Evolutionary conservation across 441 rosid genomes (phyloP).

Genomic region (Gossypium trilobum): DNA sequence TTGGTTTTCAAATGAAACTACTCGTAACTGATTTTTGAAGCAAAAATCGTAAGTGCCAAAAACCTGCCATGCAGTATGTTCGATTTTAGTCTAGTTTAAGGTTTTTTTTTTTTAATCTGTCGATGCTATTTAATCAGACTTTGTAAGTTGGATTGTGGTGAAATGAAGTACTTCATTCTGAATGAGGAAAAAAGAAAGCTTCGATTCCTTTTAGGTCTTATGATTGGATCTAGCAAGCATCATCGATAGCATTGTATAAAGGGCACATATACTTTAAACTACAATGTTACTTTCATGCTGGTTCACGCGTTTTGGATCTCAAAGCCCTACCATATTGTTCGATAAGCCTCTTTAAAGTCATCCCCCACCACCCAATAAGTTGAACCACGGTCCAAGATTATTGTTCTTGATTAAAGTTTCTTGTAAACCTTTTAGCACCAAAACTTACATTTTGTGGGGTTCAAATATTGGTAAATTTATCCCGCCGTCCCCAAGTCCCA

Average conservation of each 20-base stretch:
- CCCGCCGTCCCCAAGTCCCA: neutral
- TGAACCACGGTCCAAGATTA: constrained; percentile 17
- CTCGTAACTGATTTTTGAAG: neutral
- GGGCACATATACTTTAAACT: neutral
- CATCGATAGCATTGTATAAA: neutral
- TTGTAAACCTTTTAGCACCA: neutral
- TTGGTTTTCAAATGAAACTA: neutral
- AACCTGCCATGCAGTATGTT: neutral
- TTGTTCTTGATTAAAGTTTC: constrained; percentile 16
- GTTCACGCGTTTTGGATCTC: constrained; percentile 12
- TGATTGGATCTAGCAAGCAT: neutral
- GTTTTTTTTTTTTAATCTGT: no score
- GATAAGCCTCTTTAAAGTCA: constrained; percentile 12
- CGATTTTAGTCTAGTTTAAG: neutral
- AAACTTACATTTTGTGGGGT: constrained; percentile 1
- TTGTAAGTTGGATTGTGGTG: no score
- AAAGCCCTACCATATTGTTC: constrained; percentile 25
- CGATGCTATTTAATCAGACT: no score
- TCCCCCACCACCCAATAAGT: constrained; percentile 18
- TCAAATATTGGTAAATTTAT: neutral
- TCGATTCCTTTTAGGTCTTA: neutral
- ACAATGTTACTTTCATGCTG: neutral
- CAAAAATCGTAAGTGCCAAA: neutral
- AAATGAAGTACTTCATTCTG: no score
- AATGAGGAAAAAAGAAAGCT: neutral